phyloP scores from a whole-genome alignment of 179 eudicot genomes.

The Sideroxylon spinosum region DNA sequence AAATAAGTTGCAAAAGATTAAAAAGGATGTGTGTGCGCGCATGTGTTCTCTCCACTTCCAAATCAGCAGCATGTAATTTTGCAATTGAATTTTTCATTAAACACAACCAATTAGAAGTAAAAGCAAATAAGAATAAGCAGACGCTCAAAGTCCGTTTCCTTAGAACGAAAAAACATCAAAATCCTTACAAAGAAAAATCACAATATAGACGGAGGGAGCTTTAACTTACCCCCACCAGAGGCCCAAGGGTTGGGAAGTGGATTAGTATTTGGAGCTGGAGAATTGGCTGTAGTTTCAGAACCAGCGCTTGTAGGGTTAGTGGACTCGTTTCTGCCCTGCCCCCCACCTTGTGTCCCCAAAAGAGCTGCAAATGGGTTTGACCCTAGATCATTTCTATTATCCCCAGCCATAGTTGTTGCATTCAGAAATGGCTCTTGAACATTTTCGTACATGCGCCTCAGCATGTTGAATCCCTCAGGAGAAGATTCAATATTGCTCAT shows the following conservation, averaged over 20 bases:
- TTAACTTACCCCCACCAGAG: conserved; percentile 51
- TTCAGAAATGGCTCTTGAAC: conserved; percentile 94
- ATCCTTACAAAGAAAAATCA: background rate
- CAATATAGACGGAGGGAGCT: conserved; percentile 23
- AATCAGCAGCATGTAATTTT: background rate
- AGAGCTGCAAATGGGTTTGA: conserved; percentile 87
- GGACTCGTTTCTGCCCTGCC: conserved; percentile 37
- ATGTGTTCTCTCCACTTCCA: background rate
- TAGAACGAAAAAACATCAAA: background rate
- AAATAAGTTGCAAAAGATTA: background rate
- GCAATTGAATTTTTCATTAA: background rate
- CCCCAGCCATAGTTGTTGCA: conserved; percentile 78
- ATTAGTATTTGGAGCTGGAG: conserved; percentile 65
- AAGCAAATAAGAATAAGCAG: conserved; percentile 8
- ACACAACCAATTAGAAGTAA: too few relatives aligned
- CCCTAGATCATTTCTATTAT: conserved; percentile 45
- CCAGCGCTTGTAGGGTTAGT: conserved; percentile 53
- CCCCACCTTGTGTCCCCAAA: conserved; percentile 66
- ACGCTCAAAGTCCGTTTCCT: background rate
- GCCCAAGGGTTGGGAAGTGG: conserved; percentile 96
- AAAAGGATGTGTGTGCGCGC: background rate
- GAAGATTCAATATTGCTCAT: conserved; percentile 94
- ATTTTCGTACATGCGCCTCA: conserved; percentile 94
- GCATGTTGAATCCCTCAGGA: conserved; percentile 97
- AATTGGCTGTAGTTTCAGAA: conserved; percentile 43